Evolutionary conservation across 2,329 filamentous ascomycete species (phyloP), one percentile per base, ranked within the genome.

Genomic region (Huntiella savannae): DNA sequence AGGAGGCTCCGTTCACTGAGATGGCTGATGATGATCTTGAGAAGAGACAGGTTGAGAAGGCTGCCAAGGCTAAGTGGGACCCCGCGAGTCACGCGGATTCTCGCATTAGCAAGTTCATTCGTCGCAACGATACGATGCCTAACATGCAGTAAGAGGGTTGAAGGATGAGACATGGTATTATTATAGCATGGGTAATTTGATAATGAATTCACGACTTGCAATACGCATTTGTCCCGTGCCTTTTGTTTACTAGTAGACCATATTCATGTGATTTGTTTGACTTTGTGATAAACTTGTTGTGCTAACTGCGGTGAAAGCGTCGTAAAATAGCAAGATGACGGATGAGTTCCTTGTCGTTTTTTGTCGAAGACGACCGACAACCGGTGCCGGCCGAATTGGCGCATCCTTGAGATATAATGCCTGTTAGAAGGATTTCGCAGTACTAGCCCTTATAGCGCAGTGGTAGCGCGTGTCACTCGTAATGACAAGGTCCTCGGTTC

Each of bases 391-490:
- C 22, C 17, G 17, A 19, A 19, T 19, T 4, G 17, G 5, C 4
- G 17, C 17, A 19, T 19, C 5, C 17, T 19, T 5, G 17, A 19
- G 2, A 28, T 28, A 28, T 28, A 28, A 28, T 28, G 22, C 8
- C 22, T 10, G 8, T 28, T 28, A 28, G 22, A 28, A 28, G 22
- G 22, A 28, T 28, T 28, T 3, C 6, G 8, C 8, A 10, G 22
- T 10, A 15, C 13, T n/a, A 51, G 57, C 56, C 57, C 54, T 53
- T 55, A 58, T 59, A 57, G 57, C 58, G 59, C 52, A 59, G 58
- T 57, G 58, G 58, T 59, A 59, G 53, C 58, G 57, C 57, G 56
- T 56, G 52, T 59, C 57, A 59, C 58, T 59, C 57, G 56, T 59
- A 59, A 59, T 59, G 57, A 59, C 52, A 56, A 59, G 56, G 56